Conservation (phyloP, 2,329 filamentous ascomycete genomes). For the Aspergillus puulaauensis region DNA sequence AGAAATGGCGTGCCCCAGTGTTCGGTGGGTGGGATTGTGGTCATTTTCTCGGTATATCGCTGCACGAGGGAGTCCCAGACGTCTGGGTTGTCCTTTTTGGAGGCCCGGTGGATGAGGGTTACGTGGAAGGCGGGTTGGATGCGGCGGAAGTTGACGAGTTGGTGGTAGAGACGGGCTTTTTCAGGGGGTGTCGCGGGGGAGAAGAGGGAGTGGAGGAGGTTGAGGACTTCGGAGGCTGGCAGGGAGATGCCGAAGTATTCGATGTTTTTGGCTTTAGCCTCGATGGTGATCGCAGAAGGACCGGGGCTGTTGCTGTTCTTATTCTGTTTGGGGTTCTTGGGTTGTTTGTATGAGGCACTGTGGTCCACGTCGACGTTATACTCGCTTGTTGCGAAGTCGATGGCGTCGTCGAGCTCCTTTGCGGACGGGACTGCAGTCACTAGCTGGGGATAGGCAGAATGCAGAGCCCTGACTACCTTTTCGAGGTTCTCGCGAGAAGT, state of each 20-base stretch:
- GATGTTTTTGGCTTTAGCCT: conserved; percentile 52
- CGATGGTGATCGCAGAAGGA: conserved; percentile 26
- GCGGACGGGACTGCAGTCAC: conserved; percentile 64
- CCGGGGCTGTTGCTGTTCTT: conserved; percentile 25
- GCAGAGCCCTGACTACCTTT: conserved; percentile 68
- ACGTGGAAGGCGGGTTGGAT: conserved; percentile 89
- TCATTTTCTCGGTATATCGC: conserved; percentile 51
- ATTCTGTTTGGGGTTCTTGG: conserved; percentile 47
- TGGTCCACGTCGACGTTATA: conserved; percentile 79
- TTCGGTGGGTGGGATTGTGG: conserved; percentile 24
- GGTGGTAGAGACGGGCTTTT: conserved; percentile 68
- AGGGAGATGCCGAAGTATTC: conserved; percentile 67
- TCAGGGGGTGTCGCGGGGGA: conserved; percentile 50
- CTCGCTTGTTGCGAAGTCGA: conserved; percentile 70
- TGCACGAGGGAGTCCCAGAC: conserved; percentile 73
- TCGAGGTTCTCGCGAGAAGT: conserved; percentile 87
- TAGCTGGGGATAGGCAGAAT: conserved; percentile 75
- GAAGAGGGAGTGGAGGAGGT: conserved; percentile 71
- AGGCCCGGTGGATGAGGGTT: conserved; percentile 81
- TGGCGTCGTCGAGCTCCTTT: conserved; percentile 75
- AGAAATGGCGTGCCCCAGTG: conserved; percentile 31
- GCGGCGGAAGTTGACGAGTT: conserved; percentile 70
- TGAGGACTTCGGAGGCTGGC: conserved; percentile 50
- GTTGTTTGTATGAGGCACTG: conserved; percentile 43
- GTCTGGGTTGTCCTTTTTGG: conserved; percentile 59